Conservation (phyloP, 1,284 basidiomycete genomes). For the Ganoderma meredithae region DNA sequence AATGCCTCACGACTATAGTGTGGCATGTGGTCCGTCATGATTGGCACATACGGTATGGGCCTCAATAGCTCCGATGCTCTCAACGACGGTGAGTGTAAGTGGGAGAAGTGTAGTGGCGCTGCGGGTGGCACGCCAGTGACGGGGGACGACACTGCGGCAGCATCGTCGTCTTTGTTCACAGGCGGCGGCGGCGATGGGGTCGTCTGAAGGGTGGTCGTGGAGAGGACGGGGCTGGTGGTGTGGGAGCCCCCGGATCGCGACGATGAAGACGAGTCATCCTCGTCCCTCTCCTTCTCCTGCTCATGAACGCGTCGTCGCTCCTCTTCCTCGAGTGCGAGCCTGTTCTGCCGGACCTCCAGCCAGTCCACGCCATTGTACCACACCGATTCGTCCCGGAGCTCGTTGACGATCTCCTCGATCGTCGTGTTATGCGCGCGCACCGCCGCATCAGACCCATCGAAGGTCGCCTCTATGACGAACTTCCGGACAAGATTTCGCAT, state of each 20-base stretch:
- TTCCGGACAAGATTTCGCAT: constrained; percentile 73
- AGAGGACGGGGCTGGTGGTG: constrained; percentile 77
- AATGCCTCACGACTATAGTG: constrained; percentile 66
- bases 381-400: constrained; percentile 62
- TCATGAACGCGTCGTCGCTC: constrained; percentile 35
- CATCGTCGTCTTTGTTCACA: constrained; percentile 46
- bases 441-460: constrained; percentile 50
- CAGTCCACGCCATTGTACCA: constrained; percentile 78
- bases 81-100: constrained; percentile 55
- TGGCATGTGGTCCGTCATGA: constrained; percentile 65
- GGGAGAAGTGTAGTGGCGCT: constrained; percentile 41
- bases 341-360: constrained; percentile 55
- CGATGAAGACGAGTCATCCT: constrained; percentile 55
- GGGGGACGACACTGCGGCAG: constrained; percentile 37
- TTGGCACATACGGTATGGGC: constrained; percentile 72
- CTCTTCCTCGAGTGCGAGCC: constrained; percentile 36
- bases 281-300: constrained; percentile 38
- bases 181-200: constrained; percentile 79
- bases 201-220: constrained; percentile 74
- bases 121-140: constrained; percentile 38
- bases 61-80: constrained; percentile 63
- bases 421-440: constrained; percentile 60
- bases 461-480: constrained; percentile 65
- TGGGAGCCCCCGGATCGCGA: constrained; percentile 59
- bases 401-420: constrained; percentile 63